phyloP scores from a whole-genome alignment of 2,329 filamentous ascomycete species.

The Sarocladiaceae sp. region DNA sequence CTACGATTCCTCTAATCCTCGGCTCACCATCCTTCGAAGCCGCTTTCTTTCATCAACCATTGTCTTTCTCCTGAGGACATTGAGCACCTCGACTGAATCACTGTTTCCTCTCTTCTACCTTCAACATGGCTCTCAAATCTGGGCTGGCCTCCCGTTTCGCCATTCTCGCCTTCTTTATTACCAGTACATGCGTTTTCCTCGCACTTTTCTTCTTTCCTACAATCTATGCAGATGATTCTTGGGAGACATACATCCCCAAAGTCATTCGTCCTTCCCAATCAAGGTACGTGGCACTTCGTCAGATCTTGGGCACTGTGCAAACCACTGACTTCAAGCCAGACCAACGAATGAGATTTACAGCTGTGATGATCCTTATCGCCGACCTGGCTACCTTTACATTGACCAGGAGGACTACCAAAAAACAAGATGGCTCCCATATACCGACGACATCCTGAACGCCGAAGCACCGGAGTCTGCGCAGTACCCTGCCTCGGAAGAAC shows the following conservation, averaged over 20 bases:
- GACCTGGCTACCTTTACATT: constrained; percentile 8
- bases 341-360: background rate
- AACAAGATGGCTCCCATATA: constrained; percentile 7
- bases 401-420: constrained; percentile 7
- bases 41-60: background rate
- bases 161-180: background rate
- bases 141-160: background rate
- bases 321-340: background rate
- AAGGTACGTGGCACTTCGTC: background rate
- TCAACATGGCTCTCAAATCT: background rate
- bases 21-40: background rate
- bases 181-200: constrained; percentile 2
- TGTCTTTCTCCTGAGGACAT: too few species aligned
- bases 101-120: background rate
- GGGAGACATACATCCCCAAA: background rate
- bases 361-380: constrained; percentile 7
- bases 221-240: background rate
- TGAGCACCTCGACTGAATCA: background rate
- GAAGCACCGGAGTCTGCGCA: constrained; percentile 2
- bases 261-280: background rate
- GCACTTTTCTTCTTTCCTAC: constrained; percentile 6
- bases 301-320: background rate
- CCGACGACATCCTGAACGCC: constrained; percentile 4
- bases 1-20: too few species aligned
- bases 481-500: background rate